Evolutionary conservation across 805 yeast genomes (phyloP).

Genomic region (Candida tammaniensis): DNA sequence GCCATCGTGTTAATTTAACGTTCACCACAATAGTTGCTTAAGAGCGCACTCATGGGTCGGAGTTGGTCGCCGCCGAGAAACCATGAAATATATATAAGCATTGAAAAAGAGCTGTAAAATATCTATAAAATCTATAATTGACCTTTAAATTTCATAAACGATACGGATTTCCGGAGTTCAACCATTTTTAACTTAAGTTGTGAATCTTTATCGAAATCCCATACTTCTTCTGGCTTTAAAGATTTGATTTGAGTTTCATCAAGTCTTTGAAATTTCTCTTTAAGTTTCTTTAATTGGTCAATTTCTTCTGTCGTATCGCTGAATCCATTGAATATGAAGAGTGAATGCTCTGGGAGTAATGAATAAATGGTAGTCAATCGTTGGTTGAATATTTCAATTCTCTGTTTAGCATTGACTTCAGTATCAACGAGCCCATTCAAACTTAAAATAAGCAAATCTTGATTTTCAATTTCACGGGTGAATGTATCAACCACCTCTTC

Average conservation of each 20-base stretch:
- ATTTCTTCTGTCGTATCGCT: background rate
- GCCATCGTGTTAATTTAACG: conserved; percentile 10
- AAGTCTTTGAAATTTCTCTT: conserved; percentile 39
- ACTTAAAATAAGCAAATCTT: conserved; percentile 51
- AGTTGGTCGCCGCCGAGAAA: too few species aligned
- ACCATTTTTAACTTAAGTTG: conserved; percentile 46
- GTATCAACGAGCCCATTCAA: conserved; percentile 44
- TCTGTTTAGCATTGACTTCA: conserved; percentile 2
- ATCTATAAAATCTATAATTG: too few species aligned
- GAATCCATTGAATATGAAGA: background rate
- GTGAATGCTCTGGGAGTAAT: conserved; percentile 46
- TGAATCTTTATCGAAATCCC: conserved; percentile 51
- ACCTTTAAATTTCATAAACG: conserved; percentile 44
- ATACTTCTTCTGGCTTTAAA: conserved; percentile 39
- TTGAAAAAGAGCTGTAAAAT: too few species aligned
- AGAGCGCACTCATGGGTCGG: background rate
- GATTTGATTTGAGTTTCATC: conserved; percentile 38
- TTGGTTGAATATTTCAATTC: conserved; percentile 35
- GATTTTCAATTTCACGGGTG: conserved; percentile 28
- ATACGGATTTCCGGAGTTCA: conserved; percentile 58
- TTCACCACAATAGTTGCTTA: too few species aligned
- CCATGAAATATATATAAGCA: too few species aligned
- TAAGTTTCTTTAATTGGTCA: background rate
- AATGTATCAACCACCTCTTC: conserved; percentile 52
- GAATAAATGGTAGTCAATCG: conserved; percentile 50